Evolutionary conservation across 345 rosid species (phyloP).

Genomic region (Gossypium sturtianum): DNA sequence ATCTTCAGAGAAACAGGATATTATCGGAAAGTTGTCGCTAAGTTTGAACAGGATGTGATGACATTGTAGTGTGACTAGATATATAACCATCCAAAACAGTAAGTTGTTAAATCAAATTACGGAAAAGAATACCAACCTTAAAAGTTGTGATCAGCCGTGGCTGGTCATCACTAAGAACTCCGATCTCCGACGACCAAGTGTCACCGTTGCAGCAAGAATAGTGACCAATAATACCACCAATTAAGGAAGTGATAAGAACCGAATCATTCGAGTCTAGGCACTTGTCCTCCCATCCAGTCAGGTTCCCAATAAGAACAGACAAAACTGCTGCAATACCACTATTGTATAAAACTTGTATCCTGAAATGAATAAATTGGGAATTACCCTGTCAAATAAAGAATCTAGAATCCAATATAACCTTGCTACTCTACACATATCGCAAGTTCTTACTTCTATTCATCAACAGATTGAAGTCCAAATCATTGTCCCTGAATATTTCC

Average conservation of each 20-base stretch:
- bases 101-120: not conserved
- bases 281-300: slow-evolving; percentile 62
- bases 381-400: slow-evolving; percentile 14
- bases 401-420: not conserved
- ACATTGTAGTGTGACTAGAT: not conserved
- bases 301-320: slow-evolving; percentile 40
- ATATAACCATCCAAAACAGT: not conserved
- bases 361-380: slow-evolving; percentile 29
- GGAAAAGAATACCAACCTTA: slow-evolving; percentile 47
- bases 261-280: slow-evolving; percentile 73
- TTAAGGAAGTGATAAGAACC: slow-evolving; percentile 40
- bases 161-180: slow-evolving; percentile 81
- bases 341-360: slow-evolving; percentile 86
- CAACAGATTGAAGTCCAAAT: not conserved
- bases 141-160: slow-evolving; percentile 87
- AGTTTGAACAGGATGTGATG: not conserved
- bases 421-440: not conserved
- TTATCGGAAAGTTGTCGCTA: not conserved
- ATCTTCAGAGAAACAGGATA: not conserved
- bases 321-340: slow-evolving; percentile 64
- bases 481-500: not conserved
- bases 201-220: slow-evolving; percentile 90
- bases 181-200: slow-evolving; percentile 99
- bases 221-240: slow-evolving; percentile 90
- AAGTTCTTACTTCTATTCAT: not conserved